A percentile compares a stretch with the other conserved stretches of the same genome.
These are phyloP conservation scores for Physcomitrium patens DNA, from an alignment of 225 moss, liverwort and hornwort species.

Conservation along the genomic window DNA sequence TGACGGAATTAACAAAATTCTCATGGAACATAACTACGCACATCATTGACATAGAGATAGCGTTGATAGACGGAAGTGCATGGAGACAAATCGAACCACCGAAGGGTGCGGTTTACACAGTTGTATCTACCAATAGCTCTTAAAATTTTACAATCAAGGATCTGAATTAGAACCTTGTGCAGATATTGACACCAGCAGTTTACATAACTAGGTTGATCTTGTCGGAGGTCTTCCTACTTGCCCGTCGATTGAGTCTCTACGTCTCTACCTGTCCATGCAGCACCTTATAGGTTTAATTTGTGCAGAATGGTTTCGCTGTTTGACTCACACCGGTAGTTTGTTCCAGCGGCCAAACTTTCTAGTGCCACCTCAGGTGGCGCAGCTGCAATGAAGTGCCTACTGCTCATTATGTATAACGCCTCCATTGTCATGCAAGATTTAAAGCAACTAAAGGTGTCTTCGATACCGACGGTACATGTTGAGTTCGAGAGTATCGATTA, in stretches of 20 bases:
- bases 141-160: constrained; percentile 22
- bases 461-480: constrained; percentile 5
- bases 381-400: too few species aligned
- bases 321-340: constrained; percentile 15
- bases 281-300: background rate
- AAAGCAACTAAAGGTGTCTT: constrained; percentile 7
- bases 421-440: background rate
- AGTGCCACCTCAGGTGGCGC: too few species aligned
- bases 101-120: background rate
- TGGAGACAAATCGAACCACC: background rate
- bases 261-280: background rate
- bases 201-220: background rate
- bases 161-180: constrained; percentile 21
- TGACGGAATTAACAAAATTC: too few species aligned
- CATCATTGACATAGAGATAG: too few species aligned
- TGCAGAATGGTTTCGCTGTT: background rate
- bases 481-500: constrained; percentile 28
- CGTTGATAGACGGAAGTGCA: too few species aligned
- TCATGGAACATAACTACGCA: too few species aligned
- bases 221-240: background rate
- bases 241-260: too few species aligned
- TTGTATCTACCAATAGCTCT: background rate
- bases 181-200: constrained; percentile 6
- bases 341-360: background rate
- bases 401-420: constrained; percentile 16